A percentile compares a stretch with the other conserved stretches of the same genome.
These are phyloP conservation scores for Aethionema arabicum DNA, from an alignment of 345 rosid genomes.

Conservation along the genomic window DNA sequence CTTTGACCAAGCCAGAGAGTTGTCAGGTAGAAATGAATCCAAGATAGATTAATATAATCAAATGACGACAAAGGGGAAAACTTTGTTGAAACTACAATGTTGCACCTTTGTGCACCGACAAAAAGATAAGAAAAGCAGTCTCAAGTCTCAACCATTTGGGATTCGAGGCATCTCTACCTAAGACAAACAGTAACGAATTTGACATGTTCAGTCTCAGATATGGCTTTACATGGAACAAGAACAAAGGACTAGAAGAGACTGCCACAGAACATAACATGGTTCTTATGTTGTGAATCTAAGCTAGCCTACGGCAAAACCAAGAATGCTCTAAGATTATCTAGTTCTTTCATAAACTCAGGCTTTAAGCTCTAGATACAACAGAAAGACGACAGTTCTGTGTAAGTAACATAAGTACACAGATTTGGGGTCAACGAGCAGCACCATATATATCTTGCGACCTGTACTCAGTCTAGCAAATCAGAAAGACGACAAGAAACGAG, in stretches of 20 bases:
- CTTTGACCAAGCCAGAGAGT: background rate
- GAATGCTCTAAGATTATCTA: background rate
- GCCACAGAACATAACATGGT: background rate
- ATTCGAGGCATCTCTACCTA: background rate
- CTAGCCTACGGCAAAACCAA: conserved; percentile 5
- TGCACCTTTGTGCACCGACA: too few relatives aligned
- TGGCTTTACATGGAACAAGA: conserved; percentile 2
- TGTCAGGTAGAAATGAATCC: background rate
- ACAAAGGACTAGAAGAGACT: background rate
- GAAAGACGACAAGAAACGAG: background rate
- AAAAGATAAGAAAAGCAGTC: too few relatives aligned
- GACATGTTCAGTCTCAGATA: background rate
- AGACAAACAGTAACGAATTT: background rate
- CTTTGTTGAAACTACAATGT: too few relatives aligned
- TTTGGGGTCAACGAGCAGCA: background rate
- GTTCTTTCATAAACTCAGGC: background rate
- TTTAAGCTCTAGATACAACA: background rate
- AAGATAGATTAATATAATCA: too few relatives aligned
- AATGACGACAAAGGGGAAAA: background rate
- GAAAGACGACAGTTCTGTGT: background rate
- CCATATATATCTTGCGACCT: background rate
- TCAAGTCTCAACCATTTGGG: background rate
- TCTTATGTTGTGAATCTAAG: background rate
- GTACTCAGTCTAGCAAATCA: background rate
- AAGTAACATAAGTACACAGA: background rate